Base-by-base conservation (phyloP, 148 eudicot species). In the Heliosperma pusillum region DNA sequence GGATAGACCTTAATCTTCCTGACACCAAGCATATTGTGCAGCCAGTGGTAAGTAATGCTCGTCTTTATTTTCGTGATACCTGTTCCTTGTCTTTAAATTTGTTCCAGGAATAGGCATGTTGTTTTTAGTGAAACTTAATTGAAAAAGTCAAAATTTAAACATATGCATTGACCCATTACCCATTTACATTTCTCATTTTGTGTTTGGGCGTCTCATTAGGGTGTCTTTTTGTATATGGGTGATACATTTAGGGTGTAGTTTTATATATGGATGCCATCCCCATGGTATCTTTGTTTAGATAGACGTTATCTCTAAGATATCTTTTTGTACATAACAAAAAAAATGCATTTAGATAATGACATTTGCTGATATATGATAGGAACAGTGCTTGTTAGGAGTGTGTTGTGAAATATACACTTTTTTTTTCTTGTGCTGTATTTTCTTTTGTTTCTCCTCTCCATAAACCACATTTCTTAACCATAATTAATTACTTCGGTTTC, bases 1-100 rank as follows among this genome's bases (percentile, higher is more conserved):
- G 82, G 71, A 80, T 86, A 79, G 91, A 92, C 78, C 85, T 84
- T 75, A 88, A 86, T 84, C 77, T 82, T 69, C 85, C 94, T 78
- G 87, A 83, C 70, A 84, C 82, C 79, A 89, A 78, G 79, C 86
- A 85, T 80, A 60, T 88, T 67, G 45, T 78, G 81, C 91, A 83
- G 75, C 74, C 75, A 70, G 53, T 80, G 82, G 99, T 95, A 81
- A 88, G 97, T 80, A 55, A 36, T 71, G 71, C 16, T 67, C 78
- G 22, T 63, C 10, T 5, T 67, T n/a, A n/a, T n/a, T n/a, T n/a
- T n/a, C n/a, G n/a, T 45, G 19, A 68, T 21, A 68, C 15, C 7
- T 44, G 71, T 7, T 21, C 71, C 71, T 33, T 66, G 3, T 59
- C 12, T 66, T 15, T 47, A 66, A 16, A 36, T 5, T 19, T 66